These are phyloP conservation scores for Termitomyces sp. DNA, from an alignment of 768 basidiomycete species.

Conservation along the genomic window DNA sequence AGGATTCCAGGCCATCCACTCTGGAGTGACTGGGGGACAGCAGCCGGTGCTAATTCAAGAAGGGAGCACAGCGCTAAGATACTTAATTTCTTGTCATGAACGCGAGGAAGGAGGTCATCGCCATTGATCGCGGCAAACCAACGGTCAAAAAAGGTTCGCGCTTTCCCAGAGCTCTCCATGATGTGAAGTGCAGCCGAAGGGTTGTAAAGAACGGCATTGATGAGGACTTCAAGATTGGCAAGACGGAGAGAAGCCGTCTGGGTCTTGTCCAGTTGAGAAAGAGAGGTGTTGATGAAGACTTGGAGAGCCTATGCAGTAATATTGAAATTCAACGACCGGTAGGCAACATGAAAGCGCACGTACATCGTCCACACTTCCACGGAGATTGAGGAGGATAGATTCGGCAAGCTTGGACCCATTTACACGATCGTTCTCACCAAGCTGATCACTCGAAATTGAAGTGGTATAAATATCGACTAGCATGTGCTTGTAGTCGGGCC, in stretches of 20 bases:
- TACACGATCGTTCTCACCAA: conserved; percentile 81
- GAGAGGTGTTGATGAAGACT: conserved; percentile 56
- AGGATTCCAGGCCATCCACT: conserved; percentile 78
- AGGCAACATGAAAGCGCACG: conserved; percentile 17
- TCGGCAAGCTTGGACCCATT: conserved; percentile 85
- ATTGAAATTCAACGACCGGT: conserved; percentile 1
- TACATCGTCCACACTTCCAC: conserved; percentile 76
- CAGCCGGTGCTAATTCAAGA: conserved; percentile 59
- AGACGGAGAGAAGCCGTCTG: conserved; percentile 63
- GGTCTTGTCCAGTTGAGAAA: conserved; percentile 53
- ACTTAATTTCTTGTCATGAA: conserved; percentile 87
- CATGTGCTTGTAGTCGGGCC: conserved; percentile 73
- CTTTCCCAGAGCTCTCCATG: conserved; percentile 62
- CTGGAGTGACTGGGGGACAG: conserved; percentile 52
- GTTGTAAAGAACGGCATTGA: conserved; percentile 83
- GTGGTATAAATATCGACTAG: conserved; percentile 80
- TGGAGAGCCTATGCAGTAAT: conserved; percentile 49
- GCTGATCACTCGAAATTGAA: conserved; percentile 57
- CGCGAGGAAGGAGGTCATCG: conserved; percentile 61
- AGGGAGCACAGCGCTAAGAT: conserved; percentile 73
- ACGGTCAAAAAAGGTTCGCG: conserved; percentile 74
- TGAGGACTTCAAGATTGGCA: conserved; percentile 76
- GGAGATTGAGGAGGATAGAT: conserved; percentile 73
- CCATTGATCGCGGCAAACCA: conserved; percentile 78
- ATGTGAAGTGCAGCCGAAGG: conserved; percentile 69